These are phyloP conservation scores for Gossypium trilobum DNA, from an alignment of 441 rosid species.

Conservation along the genomic window DNA sequence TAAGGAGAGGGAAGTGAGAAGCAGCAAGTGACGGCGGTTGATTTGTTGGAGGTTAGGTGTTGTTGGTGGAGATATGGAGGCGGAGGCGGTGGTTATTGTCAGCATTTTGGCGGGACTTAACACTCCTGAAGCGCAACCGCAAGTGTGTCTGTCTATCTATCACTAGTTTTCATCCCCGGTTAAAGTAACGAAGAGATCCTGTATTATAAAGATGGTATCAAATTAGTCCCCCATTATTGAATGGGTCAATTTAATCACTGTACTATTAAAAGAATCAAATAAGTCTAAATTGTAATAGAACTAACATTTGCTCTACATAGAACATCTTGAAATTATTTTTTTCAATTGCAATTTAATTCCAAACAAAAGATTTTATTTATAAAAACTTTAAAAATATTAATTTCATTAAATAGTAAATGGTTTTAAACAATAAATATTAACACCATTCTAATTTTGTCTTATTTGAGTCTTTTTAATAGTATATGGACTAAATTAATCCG, in stretches of 20 bases:
- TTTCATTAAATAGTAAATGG: too few species aligned
- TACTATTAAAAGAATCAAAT: background rate
- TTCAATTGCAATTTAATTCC: background rate
- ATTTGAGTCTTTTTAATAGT: too few species aligned
- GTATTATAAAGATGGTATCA: background rate
- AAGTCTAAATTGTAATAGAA: background rate
- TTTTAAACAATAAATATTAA: too few species aligned
- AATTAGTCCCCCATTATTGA: background rate
- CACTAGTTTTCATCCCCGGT: background rate
- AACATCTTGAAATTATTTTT: background rate
- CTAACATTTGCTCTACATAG: background rate
- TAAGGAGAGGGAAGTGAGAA: slow-evolving; percentile 38
- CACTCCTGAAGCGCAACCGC: background rate
- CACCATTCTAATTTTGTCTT: too few species aligned
- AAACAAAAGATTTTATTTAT: too few species aligned
- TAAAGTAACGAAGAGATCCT: background rate
- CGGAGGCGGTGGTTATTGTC: slow-evolving; percentile 6
- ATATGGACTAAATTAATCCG: background rate
- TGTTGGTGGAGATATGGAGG: slow-evolving; percentile 14
- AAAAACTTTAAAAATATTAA: background rate
- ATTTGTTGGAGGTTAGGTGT: slow-evolving; percentile 15
- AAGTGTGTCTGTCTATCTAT: background rate
- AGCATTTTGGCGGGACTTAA: slow-evolving; percentile 26
- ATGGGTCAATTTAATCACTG: background rate
- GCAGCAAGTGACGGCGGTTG: slow-evolving; percentile 34